Percentiles rank a stretch among this genome's conserved stretches.
Evolutionary conservation across 306 rosid genomes (phyloP).

Genomic region (Amphicarpaea edgeworthii): DNA sequence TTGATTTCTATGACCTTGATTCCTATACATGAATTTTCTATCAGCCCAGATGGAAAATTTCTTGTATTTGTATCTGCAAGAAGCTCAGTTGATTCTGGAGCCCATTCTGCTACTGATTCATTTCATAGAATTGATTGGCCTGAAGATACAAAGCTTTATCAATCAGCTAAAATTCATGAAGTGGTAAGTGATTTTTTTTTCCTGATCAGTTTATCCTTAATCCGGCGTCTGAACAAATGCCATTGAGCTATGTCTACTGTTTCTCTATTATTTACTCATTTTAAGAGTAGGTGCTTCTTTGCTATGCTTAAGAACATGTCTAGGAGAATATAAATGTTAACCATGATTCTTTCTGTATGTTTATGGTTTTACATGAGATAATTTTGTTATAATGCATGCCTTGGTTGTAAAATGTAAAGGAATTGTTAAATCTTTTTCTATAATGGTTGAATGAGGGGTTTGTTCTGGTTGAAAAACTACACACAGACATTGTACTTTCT

Average conservation of each 20-base stretch:
- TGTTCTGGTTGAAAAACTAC: conserved; percentile 20
- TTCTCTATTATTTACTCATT: conserved; percentile 27
- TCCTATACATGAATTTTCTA: conserved; percentile 46
- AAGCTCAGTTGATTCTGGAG: conserved; percentile 89
- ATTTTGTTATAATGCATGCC: conserved; percentile 3
- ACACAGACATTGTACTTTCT: conserved; percentile 1
- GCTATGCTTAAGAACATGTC: conserved; percentile 17
- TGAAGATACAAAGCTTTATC: conserved; percentile 49
- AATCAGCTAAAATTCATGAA: conserved; percentile 64
- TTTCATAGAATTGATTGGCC: conserved; percentile 96
- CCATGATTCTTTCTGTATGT: conserved; percentile 3
- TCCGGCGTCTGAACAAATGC: conserved; percentile 24
- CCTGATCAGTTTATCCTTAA: conserved; percentile 26
- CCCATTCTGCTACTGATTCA: conserved; percentile 87
- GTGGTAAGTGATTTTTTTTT: conserved; percentile 64
- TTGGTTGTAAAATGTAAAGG: conserved; percentile 23
- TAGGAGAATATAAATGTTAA: conserved; percentile 1
- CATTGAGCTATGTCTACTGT: conserved; percentile 26
- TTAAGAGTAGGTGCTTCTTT: conserved; percentile 7
- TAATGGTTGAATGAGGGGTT: conserved; percentile 2
- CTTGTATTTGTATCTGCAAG: conserved; percentile 85
- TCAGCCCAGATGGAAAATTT: conserved; percentile 93
- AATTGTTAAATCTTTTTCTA: background rate
- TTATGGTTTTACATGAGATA: conserved; percentile 2
- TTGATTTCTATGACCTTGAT: conserved; percentile 35